Base-by-base conservation (phyloP, 495 filamentous ascomycete species). In the Thozetella sp. region DNA sequence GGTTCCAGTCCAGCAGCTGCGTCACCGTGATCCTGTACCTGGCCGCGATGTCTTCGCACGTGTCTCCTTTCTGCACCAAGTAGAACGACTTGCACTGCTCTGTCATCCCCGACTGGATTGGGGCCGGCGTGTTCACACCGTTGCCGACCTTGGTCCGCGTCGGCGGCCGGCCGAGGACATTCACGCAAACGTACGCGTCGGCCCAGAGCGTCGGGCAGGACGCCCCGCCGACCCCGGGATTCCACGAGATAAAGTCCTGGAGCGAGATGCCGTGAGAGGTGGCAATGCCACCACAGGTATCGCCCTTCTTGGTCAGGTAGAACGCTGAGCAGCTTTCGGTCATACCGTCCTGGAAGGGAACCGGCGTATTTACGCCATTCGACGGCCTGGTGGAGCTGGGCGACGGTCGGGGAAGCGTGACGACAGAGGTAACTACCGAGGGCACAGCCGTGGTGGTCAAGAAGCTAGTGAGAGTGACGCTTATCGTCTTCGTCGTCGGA, bases 51-150 rank as follows among this genome's bases (percentile, higher is more conserved):
- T 62, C 63, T 10, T 60, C 57, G 62, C 81, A 84, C 60, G 68
- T 73, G 57, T 84, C 81, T 19, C 77, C 78, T 1, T 46, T 37
- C 19, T 57, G 23, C 9, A 81, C 74, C 23, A 69, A 64, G 62
- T 77, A 71, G 62, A 77, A 83, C 51, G 69, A 62, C 51, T 74
- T 63, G 66, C 81, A 84, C 59, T 70, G 70, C 20, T 19, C 37
- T 15, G 63, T 63, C 51, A 74, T 74, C 22, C 73, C 72, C 17
- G 70, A 64, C 63, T 73, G 70, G 15, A 54, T 61, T 15, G 76
- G 76, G 9, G 63, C 40, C 24, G 73, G 66, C 2, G 67, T 69
- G 10, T 51, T 34, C 22, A 67, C 57, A 3, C 67, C 67, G 58
- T 69, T 67, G 4, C 55, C 23, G 2, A 58, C 56, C 12, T 54